Evolutionary conservation across 192 early-diverging fungal species (phyloP), one percentile per base, ranked within the genome.

Genomic region (Rhizophagus sp.): DNA sequence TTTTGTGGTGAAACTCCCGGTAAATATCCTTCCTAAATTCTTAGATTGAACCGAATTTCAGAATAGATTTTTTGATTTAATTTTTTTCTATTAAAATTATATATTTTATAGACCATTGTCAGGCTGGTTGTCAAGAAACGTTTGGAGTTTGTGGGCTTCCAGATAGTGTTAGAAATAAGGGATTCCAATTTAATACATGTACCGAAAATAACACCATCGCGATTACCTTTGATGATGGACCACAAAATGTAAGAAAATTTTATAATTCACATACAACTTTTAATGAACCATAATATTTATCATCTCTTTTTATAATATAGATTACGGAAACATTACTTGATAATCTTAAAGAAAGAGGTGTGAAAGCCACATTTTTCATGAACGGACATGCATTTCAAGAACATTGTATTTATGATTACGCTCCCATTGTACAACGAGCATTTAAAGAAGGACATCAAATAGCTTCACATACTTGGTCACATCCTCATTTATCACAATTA

Each of bases 321-420:
- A 83, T 80, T 66, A 93, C 92, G 2, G 73, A 80, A 24, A 80
- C 71, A 12, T 66, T 94, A 19, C 81, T 94, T 10, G 88, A 90
- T 76, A 74, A 82, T 1, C 82, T 94, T 6, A 82, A 88, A 24
- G 49, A 82, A 63, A 78, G 82, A 22, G 78, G 86, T 62, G 78
- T 92, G 62, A 93, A 92, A 79, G 92, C 87, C 1, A 93, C 93
- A 2, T 94, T 94, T 82, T 93, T 89, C 79, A 88, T 94, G 22
- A 85, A 88, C 62, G 93, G 93, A 12, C 65, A 82, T 34, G 82
- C 87, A 74, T 81, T 68, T 2, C 64, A 49, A 8, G 2, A 7
- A 0, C 22, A 36, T 41, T 85, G 84, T 63, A 85, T 89, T 41
- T 81, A 88, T 65, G 71, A 84, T 34, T 78, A 86, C 44, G 84